phyloP scores from a whole-genome alignment of 805 yeast species.

The Metschnikowia matae region DNA sequence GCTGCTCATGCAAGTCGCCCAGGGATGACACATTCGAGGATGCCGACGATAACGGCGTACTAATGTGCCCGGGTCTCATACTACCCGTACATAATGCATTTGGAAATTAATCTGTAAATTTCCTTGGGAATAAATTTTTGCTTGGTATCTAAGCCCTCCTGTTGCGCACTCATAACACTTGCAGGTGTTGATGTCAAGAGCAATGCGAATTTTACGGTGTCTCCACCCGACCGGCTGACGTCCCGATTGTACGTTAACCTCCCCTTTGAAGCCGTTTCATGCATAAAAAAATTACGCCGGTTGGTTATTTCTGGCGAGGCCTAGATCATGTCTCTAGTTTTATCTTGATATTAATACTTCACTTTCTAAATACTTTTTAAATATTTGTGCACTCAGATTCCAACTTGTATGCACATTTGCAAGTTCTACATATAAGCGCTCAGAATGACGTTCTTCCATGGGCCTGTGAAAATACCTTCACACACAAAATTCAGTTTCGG shows the following conservation, averaged over 20 bases:
- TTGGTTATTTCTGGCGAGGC: too few species aligned
- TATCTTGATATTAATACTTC: too few species aligned
- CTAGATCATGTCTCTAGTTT: too few species aligned
- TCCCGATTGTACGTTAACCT: not conserved
- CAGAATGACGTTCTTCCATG: too few species aligned
- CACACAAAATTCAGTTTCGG: too few species aligned
- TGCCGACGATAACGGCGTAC: not conserved
- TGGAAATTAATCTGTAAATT: not conserved
- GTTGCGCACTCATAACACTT: not conserved
- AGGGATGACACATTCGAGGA: not conserved
- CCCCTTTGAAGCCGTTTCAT: not conserved
- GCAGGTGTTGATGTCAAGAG: slow-evolving; percentile 1
- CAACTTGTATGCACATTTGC: too few species aligned
- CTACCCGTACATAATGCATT: not conserved
- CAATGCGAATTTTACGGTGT: not conserved
- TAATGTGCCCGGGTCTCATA: not conserved
- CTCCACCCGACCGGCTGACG: not conserved
- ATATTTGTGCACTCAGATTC: too few species aligned
- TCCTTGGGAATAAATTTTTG: not conserved
- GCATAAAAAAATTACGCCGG: too few species aligned
- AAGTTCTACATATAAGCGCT: too few species aligned
- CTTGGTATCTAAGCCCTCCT: not conserved
- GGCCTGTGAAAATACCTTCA: too few species aligned
- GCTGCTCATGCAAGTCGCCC: not conserved
- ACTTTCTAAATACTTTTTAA: too few species aligned